Base-by-base conservation (phyloP, 169 alveolate genomes). In the Gregarina niphandrodes region DNA sequence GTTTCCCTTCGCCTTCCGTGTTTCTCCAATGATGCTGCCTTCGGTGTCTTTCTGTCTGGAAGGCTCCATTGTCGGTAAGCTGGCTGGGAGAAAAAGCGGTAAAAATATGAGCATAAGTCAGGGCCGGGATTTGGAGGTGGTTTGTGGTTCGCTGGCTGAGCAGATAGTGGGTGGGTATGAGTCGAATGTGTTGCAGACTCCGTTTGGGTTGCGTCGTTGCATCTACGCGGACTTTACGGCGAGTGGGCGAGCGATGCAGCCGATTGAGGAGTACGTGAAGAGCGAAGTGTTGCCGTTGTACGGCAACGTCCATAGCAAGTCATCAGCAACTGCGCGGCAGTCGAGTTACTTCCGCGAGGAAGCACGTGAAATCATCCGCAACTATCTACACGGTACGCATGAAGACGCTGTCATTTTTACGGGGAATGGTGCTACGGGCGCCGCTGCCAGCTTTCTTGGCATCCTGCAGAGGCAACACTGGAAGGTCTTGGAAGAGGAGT, bases 251-350 rank as follows among this genome's bases (percentile, higher is more conserved):
- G 40, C 53, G 9, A 36, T 58, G 46, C 21, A 37, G 16, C 20
- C 53, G 28, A 39, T 57, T 0, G 67, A 26, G 36, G 21, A 37
- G 21, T 36, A 37, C 42, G 16, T 19, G 11, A 4, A 13, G n/a
- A 6, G 29, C 9, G 46, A 26, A 3, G 44, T 47, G 12, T 44
- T 49, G 24, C 62, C 62, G 1, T 37, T 39, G 17, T 45, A 53
- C 34, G 69, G 59, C 43, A 58, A 58, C 36, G 51, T 62, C 13
- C 69, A 58, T 29, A 24, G 53, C 37, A 47, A 42, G 31, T 38
- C 54, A 9, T 40, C 62, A 0, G 54, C 63, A 6, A 45, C 61
- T 2, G 69, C 61, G 1, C 41, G 61, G 13, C 64, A 54, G 19
- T 37, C 57, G 13, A 47, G 45, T 6, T 34, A 17, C 21, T 44